Evolutionary conservation across 2,329 filamentous ascomycete species (phyloP), one percentile per base, ranked within the genome.

Genomic region (Zasmidium cellare): DNA sequence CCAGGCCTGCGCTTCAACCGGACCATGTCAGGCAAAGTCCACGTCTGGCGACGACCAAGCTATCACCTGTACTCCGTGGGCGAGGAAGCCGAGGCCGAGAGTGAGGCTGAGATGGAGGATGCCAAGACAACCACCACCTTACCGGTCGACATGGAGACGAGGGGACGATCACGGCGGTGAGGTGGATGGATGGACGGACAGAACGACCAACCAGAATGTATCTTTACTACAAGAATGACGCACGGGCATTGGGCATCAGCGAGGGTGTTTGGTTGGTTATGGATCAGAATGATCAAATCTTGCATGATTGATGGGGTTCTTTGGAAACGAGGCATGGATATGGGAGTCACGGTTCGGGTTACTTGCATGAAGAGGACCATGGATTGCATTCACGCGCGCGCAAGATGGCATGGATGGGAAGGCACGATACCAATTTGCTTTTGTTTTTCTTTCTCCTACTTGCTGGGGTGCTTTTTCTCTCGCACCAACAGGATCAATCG

Each of bases 11-110:
- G 66, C 12, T 62, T 66, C 49, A 62, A 60, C 18, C 55, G 69
- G 18, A 71, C 69, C 14, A 58, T 72, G 61, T 69, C 65, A 1
- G 70, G 70, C n/a, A 69, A 69, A 52, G 28, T 59, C 35, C 70
- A 72, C 51, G 60, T 62, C 9, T 72, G 70, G 70, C 50, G 61
- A 41, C 59, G 69, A 51, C 70, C 70, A n/a, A 65, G 67, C 50
- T 62, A 57, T 52, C 57, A 68, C 20, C 60, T 72, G 9, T 67
- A 65, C 48, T 54, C 68, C 7, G 60, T 71, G 9, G 63, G 66
- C 16, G 70, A 72, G 49, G 64, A 67, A 18, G 48, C 59, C 19
- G 69, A 68, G 44, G 68, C 60, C 14, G 69, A 69, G 56, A 41
- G 57, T 5, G 60, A 53, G 54, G 67, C 66, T 6, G 67, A 69